These are phyloP conservation scores for Ensete glaucum DNA, from an alignment of 176 grass and related monocot genomes.

Conservation along the genomic window DNA sequence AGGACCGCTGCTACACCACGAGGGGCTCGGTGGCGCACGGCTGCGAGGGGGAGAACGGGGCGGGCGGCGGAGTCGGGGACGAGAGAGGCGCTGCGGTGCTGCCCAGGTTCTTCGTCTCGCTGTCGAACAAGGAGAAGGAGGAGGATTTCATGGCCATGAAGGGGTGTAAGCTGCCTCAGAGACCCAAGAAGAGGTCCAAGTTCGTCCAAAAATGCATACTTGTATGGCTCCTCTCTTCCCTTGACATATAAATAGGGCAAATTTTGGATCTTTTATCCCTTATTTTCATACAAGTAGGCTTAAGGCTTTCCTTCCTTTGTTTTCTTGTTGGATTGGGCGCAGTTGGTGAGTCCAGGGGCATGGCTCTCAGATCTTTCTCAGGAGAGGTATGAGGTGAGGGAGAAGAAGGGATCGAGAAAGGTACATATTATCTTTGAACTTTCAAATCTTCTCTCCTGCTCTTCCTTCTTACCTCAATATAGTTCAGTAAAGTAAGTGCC, in stretches of 20 bases:
- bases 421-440: slow-evolving; percentile 22
- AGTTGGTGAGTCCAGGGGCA: slow-evolving; percentile 87
- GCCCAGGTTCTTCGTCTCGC: slow-evolving; percentile 79
- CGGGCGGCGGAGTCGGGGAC: slow-evolving; percentile 30
- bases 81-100: slow-evolving; percentile 44
- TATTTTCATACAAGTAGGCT: neutral
- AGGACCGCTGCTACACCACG: slow-evolving; percentile 81
- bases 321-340: neutral
- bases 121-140: slow-evolving; percentile 99
- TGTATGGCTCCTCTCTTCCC: neutral
- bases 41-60: slow-evolving; percentile 15
- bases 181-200: slow-evolving; percentile 97
- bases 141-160: slow-evolving; percentile 99
- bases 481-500: neutral
- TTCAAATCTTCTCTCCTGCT: neutral
- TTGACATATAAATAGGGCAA: neutral
- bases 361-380: slow-evolving; percentile 94
- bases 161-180: slow-evolving; percentile 94
- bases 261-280: neutral
- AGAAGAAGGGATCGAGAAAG: slow-evolving; percentile 92
- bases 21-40: slow-evolving; percentile 39
- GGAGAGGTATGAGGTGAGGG: slow-evolving; percentile 92
- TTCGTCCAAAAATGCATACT: slow-evolving; percentile 56
- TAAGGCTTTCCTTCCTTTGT: neutral
- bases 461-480: neutral